These are phyloP conservation scores for Stephania yunnanensis DNA, from an alignment of 164 flowering plant species.

Conservation along the genomic window DNA sequence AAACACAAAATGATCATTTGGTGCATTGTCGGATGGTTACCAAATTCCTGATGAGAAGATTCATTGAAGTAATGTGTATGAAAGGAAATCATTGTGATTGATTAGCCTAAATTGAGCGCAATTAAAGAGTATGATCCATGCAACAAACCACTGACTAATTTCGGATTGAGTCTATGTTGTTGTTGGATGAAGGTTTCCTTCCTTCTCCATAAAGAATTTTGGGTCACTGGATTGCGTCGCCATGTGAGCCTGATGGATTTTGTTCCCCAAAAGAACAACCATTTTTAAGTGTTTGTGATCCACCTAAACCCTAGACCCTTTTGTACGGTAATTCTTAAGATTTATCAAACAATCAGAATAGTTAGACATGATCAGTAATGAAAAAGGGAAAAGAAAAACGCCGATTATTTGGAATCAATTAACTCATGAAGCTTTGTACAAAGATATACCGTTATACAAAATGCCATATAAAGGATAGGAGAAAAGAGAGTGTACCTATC, in stretches of 20 bases:
- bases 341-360: too few species aligned
- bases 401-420: constrained; percentile 2
- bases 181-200: background rate
- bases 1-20: background rate
- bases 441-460: constrained; percentile 21
- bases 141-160: too few species aligned
- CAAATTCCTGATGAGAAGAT: too few species aligned
- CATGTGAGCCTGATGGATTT: too few species aligned
- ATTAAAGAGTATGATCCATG: too few species aligned
- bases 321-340: too few species aligned
- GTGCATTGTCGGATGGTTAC: background rate
- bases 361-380: too few species aligned
- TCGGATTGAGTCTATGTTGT: background rate
- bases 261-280: background rate
- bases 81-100: too few species aligned
- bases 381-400: constrained; percentile 5
- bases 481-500: background rate
- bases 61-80: too few species aligned
- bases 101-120: too few species aligned
- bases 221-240: background rate
- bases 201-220: background rate
- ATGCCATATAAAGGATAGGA: background rate
- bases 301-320: too few species aligned
- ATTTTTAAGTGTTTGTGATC: too few species aligned
- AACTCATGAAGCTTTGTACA: background rate